Evolutionary conservation across 345 rosid species (phyloP), one percentile per base, ranked within the genome.

Genomic region (Syzygium aromaticum): DNA sequence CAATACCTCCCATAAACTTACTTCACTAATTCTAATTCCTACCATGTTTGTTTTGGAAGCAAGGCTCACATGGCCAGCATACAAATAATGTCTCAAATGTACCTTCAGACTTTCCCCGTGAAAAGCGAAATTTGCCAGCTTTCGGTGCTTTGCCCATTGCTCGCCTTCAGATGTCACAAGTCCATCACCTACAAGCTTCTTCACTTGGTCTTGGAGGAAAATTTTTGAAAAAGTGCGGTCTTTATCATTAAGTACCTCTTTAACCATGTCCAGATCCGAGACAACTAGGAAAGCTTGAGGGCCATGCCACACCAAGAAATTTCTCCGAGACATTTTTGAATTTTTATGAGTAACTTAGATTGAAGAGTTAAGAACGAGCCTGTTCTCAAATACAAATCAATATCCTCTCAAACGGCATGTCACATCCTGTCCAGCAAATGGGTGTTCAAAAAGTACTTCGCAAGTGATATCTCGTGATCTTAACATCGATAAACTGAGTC

Each of bases 71-170:
- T 56, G 23, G 27, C 59, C 23, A 0, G 12, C 23, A 56, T 11
- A 22, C 27, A 8, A 4, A 56, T 22, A 40, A 22, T 5, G 2
- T 22, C 23, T 56, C 23, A 27, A 56, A 56, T 0, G 33, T 87
- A 90, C 91, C 85, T 87, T 91, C 59, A 93, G 89, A 87, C 87
- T 77, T 53, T 92, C 90, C 7, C 88, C 84, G 84, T 90, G 90
- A 85, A 93, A 93, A 73, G 90, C 90, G 59, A 85, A 88, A 84
- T 87, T 88, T 40, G 92, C 91, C 25, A 92, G 80, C 87, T 91
- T 92, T 61, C 91, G 87, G 46, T 86, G 84, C 88, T 80, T 91
- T 2, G 43, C 38, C 91, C 94, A 93, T 90, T 91, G 91, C 30
- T 87, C 57, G 21, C 92, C 91, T 84, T 54, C 11, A 14, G 90